These are phyloP conservation scores for Didymella glomerata DNA, from an alignment of 2,329 filamentous ascomycete species.

Conservation along the genomic window DNA sequence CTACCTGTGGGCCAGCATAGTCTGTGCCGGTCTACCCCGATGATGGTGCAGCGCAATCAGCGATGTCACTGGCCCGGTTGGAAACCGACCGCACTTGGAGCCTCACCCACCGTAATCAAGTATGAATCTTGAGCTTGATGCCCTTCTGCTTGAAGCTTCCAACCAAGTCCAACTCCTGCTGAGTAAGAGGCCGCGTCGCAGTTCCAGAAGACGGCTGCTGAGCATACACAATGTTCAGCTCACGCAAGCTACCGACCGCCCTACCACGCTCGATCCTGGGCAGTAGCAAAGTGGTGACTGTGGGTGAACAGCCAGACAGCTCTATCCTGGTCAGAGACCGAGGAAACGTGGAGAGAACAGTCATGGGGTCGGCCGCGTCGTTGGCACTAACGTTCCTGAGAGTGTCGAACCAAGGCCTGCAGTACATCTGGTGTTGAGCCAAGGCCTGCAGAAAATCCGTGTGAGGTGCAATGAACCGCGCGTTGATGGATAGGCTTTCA, in stretches of 20 bases:
- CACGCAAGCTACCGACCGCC: too few species aligned
- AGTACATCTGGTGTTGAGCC: background rate
- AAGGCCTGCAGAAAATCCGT: too few species aligned
- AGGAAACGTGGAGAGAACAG: too few species aligned
- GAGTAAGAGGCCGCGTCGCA: background rate
- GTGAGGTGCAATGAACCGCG: background rate
- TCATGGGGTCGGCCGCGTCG: too few species aligned
- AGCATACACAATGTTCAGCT: background rate
- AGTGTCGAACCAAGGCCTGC: background rate
- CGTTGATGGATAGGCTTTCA: background rate
- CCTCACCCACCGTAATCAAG: background rate
- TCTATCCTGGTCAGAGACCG: too few species aligned
- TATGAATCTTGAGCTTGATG: background rate
- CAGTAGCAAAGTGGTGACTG: too few species aligned
- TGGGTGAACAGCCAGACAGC: too few species aligned
- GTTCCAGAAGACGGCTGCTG: background rate
- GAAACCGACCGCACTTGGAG: too few species aligned
- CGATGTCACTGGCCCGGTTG: background rate
- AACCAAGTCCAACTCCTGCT: background rate
- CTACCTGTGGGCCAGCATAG: too few species aligned
- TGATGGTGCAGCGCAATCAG: background rate
- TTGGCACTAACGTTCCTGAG: background rate
- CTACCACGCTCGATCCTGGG: too few species aligned
- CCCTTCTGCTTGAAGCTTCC: background rate
- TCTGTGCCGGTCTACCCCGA: too few species aligned